These are phyloP conservation scores for Botrytis fabae DNA, from an alignment of 2,329 filamentous ascomycete genomes.

Conservation along the genomic window DNA sequence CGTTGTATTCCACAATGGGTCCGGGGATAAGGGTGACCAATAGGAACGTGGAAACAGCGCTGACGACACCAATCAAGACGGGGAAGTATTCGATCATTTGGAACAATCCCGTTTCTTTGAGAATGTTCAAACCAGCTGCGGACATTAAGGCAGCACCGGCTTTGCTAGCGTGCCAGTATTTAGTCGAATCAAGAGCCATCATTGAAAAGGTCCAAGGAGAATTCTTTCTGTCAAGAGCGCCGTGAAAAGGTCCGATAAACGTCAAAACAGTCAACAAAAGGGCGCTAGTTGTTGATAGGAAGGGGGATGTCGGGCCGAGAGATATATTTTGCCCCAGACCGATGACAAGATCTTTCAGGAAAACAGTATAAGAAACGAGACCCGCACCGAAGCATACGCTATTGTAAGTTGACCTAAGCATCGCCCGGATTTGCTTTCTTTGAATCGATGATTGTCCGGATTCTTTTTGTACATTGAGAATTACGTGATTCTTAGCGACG, in stretches of 20 bases:
- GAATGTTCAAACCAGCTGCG: background rate
- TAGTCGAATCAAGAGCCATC: background rate
- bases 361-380: background rate
- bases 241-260: background rate
- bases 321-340: background rate
- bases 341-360: background rate
- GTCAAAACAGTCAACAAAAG: background rate
- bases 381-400: constrained; percentile 9
- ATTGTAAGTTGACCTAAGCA: background rate
- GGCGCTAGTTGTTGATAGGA: background rate
- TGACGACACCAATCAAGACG: background rate
- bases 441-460: background rate
- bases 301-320: background rate
- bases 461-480: background rate
- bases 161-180: background rate
- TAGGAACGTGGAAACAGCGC: background rate
- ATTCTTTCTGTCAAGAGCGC: background rate
- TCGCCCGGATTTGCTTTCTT: background rate
- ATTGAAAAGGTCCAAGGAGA: constrained; percentile 6
- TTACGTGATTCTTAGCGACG: background rate
- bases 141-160: background rate
- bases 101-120: background rate
- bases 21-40: background rate
- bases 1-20: background rate
- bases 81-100: background rate